Percentiles rank a stretch among this genome's conserved stretches.
Conservation (phyloP, 257 asterid genomes). For the Capsicum baccatum region DNA sequence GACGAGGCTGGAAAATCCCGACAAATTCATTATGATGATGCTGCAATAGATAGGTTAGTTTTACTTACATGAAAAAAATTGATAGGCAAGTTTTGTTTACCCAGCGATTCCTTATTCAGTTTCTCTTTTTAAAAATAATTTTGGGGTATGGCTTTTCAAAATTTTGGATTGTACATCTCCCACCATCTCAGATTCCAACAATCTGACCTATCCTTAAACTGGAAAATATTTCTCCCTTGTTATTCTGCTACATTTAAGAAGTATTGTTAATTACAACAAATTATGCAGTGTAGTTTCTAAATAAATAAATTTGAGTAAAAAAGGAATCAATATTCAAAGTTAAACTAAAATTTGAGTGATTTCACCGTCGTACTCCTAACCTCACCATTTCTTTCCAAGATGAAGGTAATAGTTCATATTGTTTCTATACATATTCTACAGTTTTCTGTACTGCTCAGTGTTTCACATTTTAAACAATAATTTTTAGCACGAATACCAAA, state of each 20-base stretch:
- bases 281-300: background rate
- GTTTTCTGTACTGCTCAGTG: background rate
- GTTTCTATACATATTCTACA: background rate
- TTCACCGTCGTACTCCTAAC: background rate
- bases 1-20: conserved; percentile 92
- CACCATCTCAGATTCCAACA: background rate
- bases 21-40: conserved; percentile 94
- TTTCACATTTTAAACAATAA: background rate
- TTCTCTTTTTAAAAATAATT: conserved; percentile 23
- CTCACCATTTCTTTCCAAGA: background rate
- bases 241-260: background rate
- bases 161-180: conserved; percentile 26
- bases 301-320: background rate
- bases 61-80: conserved; percentile 32
- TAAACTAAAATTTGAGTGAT: background rate
- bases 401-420: background rate
- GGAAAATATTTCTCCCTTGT: conserved; percentile 15
- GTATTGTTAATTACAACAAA: conserved; percentile 6
- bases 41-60: conserved; percentile 89
- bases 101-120: conserved; percentile 22
- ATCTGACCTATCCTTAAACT: background rate
- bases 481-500: background rate
- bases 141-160: conserved; percentile 21
- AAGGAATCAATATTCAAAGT: background rate
- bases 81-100: conserved; percentile 42